Evolutionary conservation across 2,329 filamentous ascomycete genomes (phyloP), one percentile per base, ranked within the genome.

Genomic region (Penicillium expansum): DNA sequence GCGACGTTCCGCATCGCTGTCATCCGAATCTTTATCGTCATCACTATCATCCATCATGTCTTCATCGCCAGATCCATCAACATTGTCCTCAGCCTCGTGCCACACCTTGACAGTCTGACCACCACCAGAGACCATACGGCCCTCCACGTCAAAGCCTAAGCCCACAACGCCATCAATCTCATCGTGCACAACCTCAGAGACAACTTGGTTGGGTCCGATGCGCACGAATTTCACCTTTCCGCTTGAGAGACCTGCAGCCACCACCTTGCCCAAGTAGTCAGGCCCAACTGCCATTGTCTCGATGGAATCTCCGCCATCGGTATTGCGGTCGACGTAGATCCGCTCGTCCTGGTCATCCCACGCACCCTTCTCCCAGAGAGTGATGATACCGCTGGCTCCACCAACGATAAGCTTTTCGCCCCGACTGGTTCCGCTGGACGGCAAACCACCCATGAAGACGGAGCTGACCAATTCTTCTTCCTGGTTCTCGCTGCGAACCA

Each of bases 281-380:
- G 92, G 91, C 18, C 94, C 79, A 51, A 88, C 75, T 1, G 85
- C 81, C 58, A 97, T 79, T n/a, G 86, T 83, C 69, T 97, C 93
- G 41, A 97, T 77, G 58, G 89, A 91, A 72, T 95, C 92, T 43
- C 85, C 90, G 9, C 85, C 88, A 18, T 80, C 83, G 10, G 80
- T 76, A 22, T 76, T 78, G 29, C 77, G 74, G 63, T 91, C 87
- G 9, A 97, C 85, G 48, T 89, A 85, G 67, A 97, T 89, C 51
- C 92, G 84, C 76, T 96, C 92, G 65, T 95, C 90, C 72, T 96
- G 91, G 72, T 97, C 93, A 69, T 96, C 92, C 93, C 94, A 97
- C 0, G 90, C 86, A 1, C 93, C 93, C 64, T 88, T 89, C 74
- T 99, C 93, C 92, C 94, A 99, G 7, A 97, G 78, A 5, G 92